Conservation (phyloP, 1,284 basidiomycete genomes). For the Boletus mariae region DNA sequence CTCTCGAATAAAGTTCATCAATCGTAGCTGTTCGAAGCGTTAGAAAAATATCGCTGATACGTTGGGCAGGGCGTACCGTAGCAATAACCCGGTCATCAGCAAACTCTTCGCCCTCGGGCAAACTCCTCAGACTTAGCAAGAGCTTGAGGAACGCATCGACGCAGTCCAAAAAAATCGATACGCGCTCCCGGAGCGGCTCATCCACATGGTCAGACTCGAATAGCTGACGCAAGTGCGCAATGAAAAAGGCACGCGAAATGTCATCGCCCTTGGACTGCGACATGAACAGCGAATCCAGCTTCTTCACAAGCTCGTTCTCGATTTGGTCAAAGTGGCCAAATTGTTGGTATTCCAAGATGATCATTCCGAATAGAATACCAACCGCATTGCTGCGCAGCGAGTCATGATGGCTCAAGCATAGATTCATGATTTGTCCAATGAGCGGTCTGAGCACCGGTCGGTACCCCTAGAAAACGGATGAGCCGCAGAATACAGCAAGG, state of each 20-base stretch:
- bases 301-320: conserved; percentile 92
- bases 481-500: background rate
- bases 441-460: conserved; percentile 82
- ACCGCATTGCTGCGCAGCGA: conserved; percentile 88
- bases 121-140: conserved; percentile 84
- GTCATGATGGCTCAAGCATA: conserved; percentile 95
- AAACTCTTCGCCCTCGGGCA: conserved; percentile 93
- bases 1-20: conserved; percentile 89
- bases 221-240: conserved; percentile 84
- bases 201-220: conserved; percentile 86
- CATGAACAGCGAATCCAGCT: conserved; percentile 90
- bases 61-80: conserved; percentile 46
- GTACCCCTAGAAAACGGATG: conserved; percentile 57
- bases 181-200: conserved; percentile 70
- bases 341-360: conserved; percentile 86
- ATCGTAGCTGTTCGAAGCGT: conserved; percentile 53
- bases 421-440: conserved; percentile 86
- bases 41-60: conserved; percentile 1
- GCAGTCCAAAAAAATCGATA: conserved; percentile 82
- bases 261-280: conserved; percentile 88
- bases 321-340: conserved; percentile 81
- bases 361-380: conserved; percentile 93
- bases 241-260: conserved; percentile 89
- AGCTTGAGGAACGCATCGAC: conserved; percentile 94
- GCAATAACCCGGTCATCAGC: conserved; percentile 93